Evolutionary conservation across 345 rosid genomes (phyloP).

Genomic region (Trapa bicornis): DNA sequence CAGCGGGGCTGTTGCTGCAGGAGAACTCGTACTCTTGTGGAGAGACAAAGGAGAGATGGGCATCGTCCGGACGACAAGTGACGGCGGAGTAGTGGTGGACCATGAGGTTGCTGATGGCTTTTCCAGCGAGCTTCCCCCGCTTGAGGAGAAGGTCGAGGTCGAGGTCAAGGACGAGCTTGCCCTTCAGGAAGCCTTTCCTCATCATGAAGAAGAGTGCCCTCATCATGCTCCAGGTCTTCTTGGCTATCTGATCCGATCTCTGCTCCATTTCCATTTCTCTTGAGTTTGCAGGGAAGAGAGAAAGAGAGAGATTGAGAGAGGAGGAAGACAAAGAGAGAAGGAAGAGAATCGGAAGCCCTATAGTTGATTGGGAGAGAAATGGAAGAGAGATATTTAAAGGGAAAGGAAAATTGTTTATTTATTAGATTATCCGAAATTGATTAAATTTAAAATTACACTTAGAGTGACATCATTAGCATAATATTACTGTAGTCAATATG

Average conservation of each 20-base stretch:
- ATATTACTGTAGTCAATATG: too few relatives aligned
- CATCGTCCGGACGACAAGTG: constrained; percentile 58
- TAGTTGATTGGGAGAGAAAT: constrained; percentile 3
- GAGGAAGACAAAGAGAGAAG: not conserved
- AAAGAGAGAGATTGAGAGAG: constrained; percentile 7
- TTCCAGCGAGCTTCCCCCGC: constrained; percentile 40
- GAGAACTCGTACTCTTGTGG: constrained; percentile 82
- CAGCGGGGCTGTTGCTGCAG: constrained; percentile 83
- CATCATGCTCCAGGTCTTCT: constrained; percentile 43
- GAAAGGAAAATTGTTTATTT: constrained; percentile 17
- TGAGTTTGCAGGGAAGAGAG: not conserved
- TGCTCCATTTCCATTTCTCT: constrained; percentile 30
- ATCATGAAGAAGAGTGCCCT: constrained; percentile 41
- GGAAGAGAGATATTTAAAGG: constrained; percentile 37
- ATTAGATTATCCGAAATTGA: not conserved
- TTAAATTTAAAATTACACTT: too few relatives aligned
- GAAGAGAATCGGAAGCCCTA: not conserved
- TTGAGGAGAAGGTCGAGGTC: constrained; percentile 41
- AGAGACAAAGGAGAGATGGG: constrained; percentile 41
- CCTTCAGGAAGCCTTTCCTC: constrained; percentile 41
- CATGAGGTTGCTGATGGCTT: constrained; percentile 42
- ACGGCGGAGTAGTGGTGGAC: constrained; percentile 36
- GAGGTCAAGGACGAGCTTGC: constrained; percentile 41
- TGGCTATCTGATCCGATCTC: constrained; percentile 27
- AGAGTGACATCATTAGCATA: too few relatives aligned